Conservation (phyloP, 352 stramenopile species). For the Globisporangium megalacanthum region DNA sequence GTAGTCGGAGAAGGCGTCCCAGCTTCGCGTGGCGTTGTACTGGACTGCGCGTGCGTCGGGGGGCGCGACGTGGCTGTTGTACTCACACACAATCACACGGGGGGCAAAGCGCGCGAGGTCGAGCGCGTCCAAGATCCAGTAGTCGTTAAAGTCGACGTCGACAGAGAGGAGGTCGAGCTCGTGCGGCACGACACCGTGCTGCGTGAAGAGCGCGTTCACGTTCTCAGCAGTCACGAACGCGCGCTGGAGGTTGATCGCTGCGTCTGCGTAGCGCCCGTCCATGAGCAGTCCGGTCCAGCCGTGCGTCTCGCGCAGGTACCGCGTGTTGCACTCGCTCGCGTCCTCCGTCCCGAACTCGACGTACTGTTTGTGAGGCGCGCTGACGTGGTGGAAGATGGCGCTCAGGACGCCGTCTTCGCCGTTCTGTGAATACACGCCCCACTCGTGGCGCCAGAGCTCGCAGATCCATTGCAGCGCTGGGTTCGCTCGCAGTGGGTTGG, state of each 20-base stretch:
- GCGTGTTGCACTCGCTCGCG: slow-evolving; percentile 57
- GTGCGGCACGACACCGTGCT: slow-evolving; percentile 32
- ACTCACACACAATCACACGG: slow-evolving; percentile 53
- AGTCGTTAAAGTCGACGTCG: slow-evolving; percentile 78
- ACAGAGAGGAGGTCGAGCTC: slow-evolving; percentile 58
- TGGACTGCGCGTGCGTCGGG: slow-evolving; percentile 37
- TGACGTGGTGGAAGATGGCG: slow-evolving; percentile 53
- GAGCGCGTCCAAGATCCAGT: slow-evolving; percentile 55
- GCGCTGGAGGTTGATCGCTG: slow-evolving; percentile 41
- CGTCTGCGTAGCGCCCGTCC: slow-evolving; percentile 42
- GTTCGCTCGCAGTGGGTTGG: slow-evolving; percentile 6
- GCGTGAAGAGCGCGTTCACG: slow-evolving; percentile 46
- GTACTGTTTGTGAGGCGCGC: slow-evolving; percentile 27
- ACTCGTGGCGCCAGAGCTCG: slow-evolving; percentile 59
- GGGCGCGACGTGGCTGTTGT: slow-evolving; percentile 53
- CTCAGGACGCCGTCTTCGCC: slow-evolving; percentile 61
- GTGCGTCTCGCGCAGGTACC: slow-evolving; percentile 36
- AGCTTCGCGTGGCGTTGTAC: slow-evolving; percentile 33
- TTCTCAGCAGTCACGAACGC: slow-evolving; percentile 63
- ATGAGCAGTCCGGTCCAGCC: slow-evolving; percentile 55
- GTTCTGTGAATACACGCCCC: slow-evolving; percentile 60
- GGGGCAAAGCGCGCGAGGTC: slow-evolving; percentile 36
- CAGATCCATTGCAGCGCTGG: slow-evolving; percentile 36
- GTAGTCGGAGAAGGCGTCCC: slow-evolving; percentile 44
- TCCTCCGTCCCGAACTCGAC: slow-evolving; percentile 68